Evolutionary conservation across 1,139 yeast genomes (phyloP), one percentile per base, ranked within the genome.

Genomic region (Sugiyamaella paludigena): DNA sequence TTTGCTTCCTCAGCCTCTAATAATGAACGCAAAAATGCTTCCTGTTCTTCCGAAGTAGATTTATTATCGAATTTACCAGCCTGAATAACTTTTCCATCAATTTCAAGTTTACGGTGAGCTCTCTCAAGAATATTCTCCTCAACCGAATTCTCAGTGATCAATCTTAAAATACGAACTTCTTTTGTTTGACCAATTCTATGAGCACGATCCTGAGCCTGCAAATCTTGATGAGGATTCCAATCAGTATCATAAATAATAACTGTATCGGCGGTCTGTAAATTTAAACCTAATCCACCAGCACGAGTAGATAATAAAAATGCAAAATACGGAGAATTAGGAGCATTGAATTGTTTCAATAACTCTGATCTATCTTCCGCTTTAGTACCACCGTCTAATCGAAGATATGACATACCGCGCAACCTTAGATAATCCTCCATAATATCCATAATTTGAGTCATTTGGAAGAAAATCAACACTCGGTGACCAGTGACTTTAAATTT

Each of bases 171-270:
- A 63, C 98, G 78, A 49, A 92, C 98, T 67, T 92, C 98, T 70
- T 89, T 91, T 72, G 94, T 91, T 65, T 91, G 98, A 37, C 98
- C 98, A 67, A 91, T 91, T 75, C 98, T 82, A 71, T 91, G 98
- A 1, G 98, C 98, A 72, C 98, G 83, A 71, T 91, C 98, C 73
- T 91, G 98, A 1, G 98, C 98, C 71, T 92, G 98, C 67, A 92
- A 79, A 80, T 92, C 98, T 70, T 92, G 98, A 75, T 92, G 98
- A 15, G 98, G 98, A 70, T 91, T 91, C 98, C 98, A 91, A 70
- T 91, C 98, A 6, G 97, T 87, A 68, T 91, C 98, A 67, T 88
- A 91, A 59, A 91, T 91, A 59, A 91, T 85, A 52, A 91, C 98
- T 0, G 98, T 91, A 67, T 91, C 98, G 2, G 98, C 98, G 28